phyloP scores from a whole-genome alignment of 441 rosid species.

The Erodium moschatum region DNA sequence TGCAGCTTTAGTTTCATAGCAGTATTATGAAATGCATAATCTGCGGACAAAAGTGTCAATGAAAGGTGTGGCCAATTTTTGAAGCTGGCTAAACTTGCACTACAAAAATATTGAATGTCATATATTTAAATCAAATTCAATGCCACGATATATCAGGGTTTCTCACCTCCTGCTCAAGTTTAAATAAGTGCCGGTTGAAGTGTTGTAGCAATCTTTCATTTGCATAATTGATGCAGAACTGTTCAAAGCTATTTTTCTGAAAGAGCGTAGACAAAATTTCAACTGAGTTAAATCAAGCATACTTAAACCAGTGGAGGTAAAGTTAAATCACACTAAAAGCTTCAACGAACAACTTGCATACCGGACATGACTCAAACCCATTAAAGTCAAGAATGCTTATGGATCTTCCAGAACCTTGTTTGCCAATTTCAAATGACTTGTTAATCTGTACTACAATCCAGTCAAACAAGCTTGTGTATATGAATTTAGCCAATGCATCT shows the following conservation, averaged over 20 bases:
- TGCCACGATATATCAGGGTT: neutral
- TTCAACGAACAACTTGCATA: slow-evolving; percentile 25
- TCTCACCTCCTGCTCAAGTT: slow-evolving; percentile 82
- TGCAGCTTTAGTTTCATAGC: neutral
- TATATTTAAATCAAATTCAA: neutral
- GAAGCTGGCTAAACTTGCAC: neutral
- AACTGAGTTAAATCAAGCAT: slow-evolving; percentile 1
- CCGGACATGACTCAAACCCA: slow-evolving; percentile 92
- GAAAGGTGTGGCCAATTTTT: neutral
- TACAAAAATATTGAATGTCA: neutral
- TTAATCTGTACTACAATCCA: slow-evolving; percentile 86
- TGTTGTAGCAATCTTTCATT: slow-evolving; percentile 98
- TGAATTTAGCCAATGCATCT: slow-evolving; percentile 84
- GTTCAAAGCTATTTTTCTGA: slow-evolving; percentile 65
- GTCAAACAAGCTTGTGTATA: slow-evolving; percentile 69
- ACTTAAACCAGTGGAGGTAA: neutral
- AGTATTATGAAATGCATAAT: neutral
- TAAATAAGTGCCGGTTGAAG: slow-evolving; percentile 75
- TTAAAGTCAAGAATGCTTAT: slow-evolving; percentile 83
- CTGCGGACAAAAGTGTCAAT: neutral
- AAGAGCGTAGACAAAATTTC: slow-evolving; percentile 26
- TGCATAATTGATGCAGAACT: slow-evolving; percentile 52
- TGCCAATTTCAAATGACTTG: slow-evolving; percentile 52
- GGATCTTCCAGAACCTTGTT: slow-evolving; percentile 50
- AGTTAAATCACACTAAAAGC: slow-evolving; percentile 14